phyloP scores from a whole-genome alignment of 805 yeast genomes.

The Saturnispora quitensis region DNA sequence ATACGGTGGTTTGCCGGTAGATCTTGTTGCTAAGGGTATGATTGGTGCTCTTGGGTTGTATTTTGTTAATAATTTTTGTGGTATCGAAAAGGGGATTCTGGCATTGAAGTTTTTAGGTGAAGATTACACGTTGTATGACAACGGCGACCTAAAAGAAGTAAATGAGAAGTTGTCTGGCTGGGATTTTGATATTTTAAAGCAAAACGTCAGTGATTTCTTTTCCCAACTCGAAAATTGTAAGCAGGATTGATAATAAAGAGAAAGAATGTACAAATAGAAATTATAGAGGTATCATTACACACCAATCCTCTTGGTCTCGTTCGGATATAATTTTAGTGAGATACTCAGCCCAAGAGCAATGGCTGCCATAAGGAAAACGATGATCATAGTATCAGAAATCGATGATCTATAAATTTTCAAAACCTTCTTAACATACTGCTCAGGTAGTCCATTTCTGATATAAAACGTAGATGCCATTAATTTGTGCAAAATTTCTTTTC shows the following conservation, averaged over 20 bases:
- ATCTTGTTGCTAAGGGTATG: slow-evolving; percentile 29
- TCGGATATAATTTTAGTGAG: slow-evolving; percentile 16
- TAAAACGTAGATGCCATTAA: slow-evolving; percentile 21
- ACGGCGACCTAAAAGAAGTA: slow-evolving; percentile 1
- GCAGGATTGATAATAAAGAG: background rate
- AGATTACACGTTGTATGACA: slow-evolving; percentile 11
- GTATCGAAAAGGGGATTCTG: slow-evolving; percentile 18
- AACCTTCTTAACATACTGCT: slow-evolving; percentile 19
- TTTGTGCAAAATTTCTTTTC: slow-evolving; percentile 15
- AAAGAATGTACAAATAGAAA: background rate
- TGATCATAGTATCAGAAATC: slow-evolving; percentile 19
- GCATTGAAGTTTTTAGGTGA: slow-evolving; percentile 22
- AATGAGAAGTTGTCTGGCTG: background rate
- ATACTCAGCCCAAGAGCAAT: slow-evolving; percentile 19
- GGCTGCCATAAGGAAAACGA: slow-evolving; percentile 20
- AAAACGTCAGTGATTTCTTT: slow-evolving; percentile 9
- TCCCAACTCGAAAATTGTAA: background rate
- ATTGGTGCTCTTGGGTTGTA: slow-evolving; percentile 25
- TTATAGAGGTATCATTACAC: background rate
- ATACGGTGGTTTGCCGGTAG: slow-evolving; percentile 27
- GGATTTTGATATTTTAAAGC: slow-evolving; percentile 4
- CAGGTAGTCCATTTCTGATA: slow-evolving; percentile 25
- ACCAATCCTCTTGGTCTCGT: background rate
- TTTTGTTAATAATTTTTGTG: background rate
- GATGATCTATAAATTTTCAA: slow-evolving; percentile 24